Evolutionary conservation across 768 basidiomycete genomes (phyloP), one percentile per base, ranked within the genome.

Genomic region (Phylloporus arenicola): DNA sequence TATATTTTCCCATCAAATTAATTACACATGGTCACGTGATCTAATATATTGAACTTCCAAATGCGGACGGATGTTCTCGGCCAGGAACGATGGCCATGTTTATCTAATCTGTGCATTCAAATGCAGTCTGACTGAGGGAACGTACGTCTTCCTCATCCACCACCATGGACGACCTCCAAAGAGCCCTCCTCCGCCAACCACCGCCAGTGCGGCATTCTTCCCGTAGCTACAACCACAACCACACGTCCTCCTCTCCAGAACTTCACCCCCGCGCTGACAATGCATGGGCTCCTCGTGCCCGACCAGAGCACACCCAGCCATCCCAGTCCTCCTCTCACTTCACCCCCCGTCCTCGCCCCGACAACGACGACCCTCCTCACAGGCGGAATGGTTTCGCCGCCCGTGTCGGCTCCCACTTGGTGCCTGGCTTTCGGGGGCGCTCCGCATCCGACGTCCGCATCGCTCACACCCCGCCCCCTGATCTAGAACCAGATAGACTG

Each of bases 401-500:
- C 11, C 60, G 55, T 46, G 37, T 55, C 30, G 43, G 27, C 29
- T 37, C 45, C 4, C 50, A 61, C 17, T 20, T 52, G 1, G 52
- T 52, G 25, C 56, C 52, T 47, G 45, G 54, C 14, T 30, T 40
- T 50, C 52, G 57, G 13, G 64, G 57, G 11, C 55, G 57, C 17
- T 59, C 66, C 16, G 44, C 64, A 17, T 57, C 62, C 10, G 59
- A 62, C 29, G 47, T 55, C 40, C 62, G 61, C 44, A 31, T 59
- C 41, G 37, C 40, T 10, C 50, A 54, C 17, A 56, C 61, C 20
- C 57, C 64, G 9, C 57, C 59, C 24, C 57, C 57, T 47, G 65
- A 68, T 44, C 56, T 67, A 46, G 65, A 66, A 34, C 51, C 54
- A 4, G 65, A 67, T 33, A 57, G 64, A 49, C 41, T 67, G 13